Percentiles rank a stretch among this genome's conserved stretches.
phyloP scores from a whole-genome alignment of 1,284 basidiomycete genomes.

The Moesziomyces globuligerus region DNA sequence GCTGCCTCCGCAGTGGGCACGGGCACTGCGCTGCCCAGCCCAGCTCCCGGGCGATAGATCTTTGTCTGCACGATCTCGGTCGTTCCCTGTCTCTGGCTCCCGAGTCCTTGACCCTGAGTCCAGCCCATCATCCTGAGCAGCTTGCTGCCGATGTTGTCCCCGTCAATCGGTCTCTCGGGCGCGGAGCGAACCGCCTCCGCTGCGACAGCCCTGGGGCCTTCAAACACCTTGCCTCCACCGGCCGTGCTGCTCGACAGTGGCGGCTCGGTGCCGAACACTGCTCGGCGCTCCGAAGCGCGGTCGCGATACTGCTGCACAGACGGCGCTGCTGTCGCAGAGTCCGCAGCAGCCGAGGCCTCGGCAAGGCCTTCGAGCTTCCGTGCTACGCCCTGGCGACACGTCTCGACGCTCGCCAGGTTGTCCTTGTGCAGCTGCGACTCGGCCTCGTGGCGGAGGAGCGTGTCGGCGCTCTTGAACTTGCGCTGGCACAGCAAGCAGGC shows the following conservation, averaged over 20 bases:
- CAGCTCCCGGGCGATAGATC: constrained; percentile 42
- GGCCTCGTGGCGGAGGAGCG: constrained; percentile 27
- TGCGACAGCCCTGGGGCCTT: constrained; percentile 8
- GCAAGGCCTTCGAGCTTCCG: constrained; percentile 11
- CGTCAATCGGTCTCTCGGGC: constrained; percentile 35
- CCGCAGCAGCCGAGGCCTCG: neutral
- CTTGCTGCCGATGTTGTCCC: constrained; percentile 42
- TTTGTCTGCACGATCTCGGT: constrained; percentile 41
- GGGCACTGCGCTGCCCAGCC: constrained; percentile 28
- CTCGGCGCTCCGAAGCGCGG: constrained; percentile 46
- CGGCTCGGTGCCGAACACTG: constrained; percentile 42
- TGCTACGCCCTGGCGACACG: constrained; percentile 25
- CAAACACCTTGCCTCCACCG: constrained; percentile 11
- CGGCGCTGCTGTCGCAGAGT: neutral
- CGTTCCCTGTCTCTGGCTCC: constrained; percentile 19
- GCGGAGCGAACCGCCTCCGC: constrained; percentile 16
- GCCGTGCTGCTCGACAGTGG: constrained; percentile 1
- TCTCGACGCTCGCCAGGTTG: constrained; percentile 25
- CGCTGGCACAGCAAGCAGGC: constrained; percentile 51
- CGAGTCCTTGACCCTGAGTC: constrained; percentile 42
- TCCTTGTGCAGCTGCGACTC: constrained; percentile 41
- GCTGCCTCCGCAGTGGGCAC: constrained; percentile 6
- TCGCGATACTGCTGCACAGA: constrained; percentile 24
- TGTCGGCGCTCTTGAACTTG: constrained; percentile 44
- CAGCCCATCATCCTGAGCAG: constrained; percentile 50